phyloP scores from a whole-genome alignment of 192 early-diverging fungal species.

The Dimargaris verticillata region DNA sequence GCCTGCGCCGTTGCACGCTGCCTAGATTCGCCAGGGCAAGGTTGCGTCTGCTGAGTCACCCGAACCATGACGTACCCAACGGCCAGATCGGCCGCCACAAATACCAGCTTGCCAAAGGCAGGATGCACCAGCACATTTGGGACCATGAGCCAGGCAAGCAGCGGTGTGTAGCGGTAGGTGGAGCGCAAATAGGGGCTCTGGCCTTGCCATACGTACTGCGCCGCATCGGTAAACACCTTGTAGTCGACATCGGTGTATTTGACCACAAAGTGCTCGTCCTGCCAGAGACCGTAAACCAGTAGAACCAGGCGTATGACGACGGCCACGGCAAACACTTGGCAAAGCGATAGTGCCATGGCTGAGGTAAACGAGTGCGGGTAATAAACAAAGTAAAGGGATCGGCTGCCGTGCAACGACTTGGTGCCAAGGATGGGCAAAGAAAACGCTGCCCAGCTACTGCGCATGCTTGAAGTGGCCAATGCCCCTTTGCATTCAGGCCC shows the following conservation, averaged over 20 bases:
- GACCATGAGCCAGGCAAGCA: constrained; percentile 77
- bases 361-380: no score
- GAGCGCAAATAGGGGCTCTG: constrained; percentile 72
- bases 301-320: constrained; percentile 40
- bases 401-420: no score
- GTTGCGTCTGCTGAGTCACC: constrained; percentile 24
- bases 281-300: constrained; percentile 71
- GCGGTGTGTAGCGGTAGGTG: constrained; percentile 94
- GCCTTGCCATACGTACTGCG: constrained; percentile 52
- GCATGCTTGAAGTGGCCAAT: no score
- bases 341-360: no score
- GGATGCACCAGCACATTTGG: constrained; percentile 60
- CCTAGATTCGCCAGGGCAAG: background rate
- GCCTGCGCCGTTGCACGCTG: background rate
- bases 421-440: no score
- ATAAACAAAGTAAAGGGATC: no score
- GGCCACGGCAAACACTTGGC: constrained; percentile 9
- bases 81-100: constrained; percentile 61
- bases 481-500: no score
- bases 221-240: constrained; percentile 88
- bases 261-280: constrained; percentile 74
- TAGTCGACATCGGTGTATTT: constrained; percentile 99
- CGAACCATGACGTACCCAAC: constrained; percentile 50
- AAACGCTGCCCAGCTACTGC: no score
- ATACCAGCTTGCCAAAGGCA: constrained; percentile 85